Evolutionary conservation across 2,329 filamentous ascomycete species (phyloP), one percentile per base, ranked within the genome.

Genomic region (Colletotrichum salicis): DNA sequence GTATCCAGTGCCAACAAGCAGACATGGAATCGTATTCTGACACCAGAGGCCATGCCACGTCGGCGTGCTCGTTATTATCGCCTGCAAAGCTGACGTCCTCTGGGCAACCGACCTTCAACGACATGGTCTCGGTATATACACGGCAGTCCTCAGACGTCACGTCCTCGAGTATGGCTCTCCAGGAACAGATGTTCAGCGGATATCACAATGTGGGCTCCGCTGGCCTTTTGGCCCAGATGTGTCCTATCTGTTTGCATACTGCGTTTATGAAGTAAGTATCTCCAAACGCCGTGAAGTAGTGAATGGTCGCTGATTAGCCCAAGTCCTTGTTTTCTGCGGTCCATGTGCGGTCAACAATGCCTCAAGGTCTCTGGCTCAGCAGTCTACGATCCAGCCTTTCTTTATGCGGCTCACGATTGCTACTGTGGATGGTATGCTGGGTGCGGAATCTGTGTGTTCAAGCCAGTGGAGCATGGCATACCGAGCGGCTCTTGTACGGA

Each of bases 161-260:
- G 2, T 60, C 13, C 29, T 52, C 6, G 8, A 67, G 48, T 67
- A 55, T 61, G 13, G 57, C 64, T 24, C 64, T 67, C 12, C 19
- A 61, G 48, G 11, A 67, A 52, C 13, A 61, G 57, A 67, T 67
- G 22, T 66, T 66, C 10, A 51, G 22, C n/a, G 31, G 41, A 54
- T 58, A 10, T 13, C 4, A 29, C n/a, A 59, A 31, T 54, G 13
- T 5, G 12, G 27, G 55, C 24, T 37, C 55, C 51, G 5, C 29
- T 12, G n/a, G 27, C 51, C 37, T n/a, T 51, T 55, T 5, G 15
- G 12, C n/a, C 35, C 22, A 66, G 19, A 33, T 59, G 19, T 52
- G 15, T 29, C 22, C 63, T 29, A 8, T 22, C 31, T 67, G n/a
- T 31, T 35, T 31, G 19, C 24, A 51, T n/a, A 59, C 19, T 59